Conservation (phyloP, 129 eudicot genomes). For the Flaveria linearis region DNA sequence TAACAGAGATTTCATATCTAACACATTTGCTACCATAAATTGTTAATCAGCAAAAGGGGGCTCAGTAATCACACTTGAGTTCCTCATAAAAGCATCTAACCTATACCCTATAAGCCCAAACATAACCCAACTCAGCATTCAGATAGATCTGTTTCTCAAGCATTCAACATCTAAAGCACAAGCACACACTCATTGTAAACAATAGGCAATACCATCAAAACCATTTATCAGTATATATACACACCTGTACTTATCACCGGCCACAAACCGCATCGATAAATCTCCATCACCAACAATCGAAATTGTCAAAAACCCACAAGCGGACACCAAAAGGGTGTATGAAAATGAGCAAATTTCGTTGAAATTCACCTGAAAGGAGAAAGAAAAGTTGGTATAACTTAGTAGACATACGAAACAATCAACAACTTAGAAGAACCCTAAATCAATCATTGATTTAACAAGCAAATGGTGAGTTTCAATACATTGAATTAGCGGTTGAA, state of each 20-base stretch:
- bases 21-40: slow-evolving; percentile 12
- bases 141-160: slow-evolving; percentile 20
- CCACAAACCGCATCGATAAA: slow-evolving; percentile 9
- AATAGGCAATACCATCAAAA: slow-evolving; percentile 20
- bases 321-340: slow-evolving; percentile 26
- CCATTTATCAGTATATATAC: not conserved
- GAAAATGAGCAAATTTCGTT: slow-evolving; percentile 11
- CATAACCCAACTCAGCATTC: slow-evolving; percentile 7
- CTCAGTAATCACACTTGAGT: not conserved
- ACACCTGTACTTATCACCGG: slow-evolving; percentile 15
- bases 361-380: slow-evolving; percentile 29
- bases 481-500: slow-evolving; percentile 11
- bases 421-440: slow-evolving; percentile 27
- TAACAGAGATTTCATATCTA: no score
- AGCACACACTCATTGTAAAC: not conserved
- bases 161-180: slow-evolving; percentile 13
- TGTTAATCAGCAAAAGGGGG: slow-evolving; percentile 16
- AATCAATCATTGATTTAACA: not conserved
- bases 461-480: slow-evolving; percentile 24
- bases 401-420: slow-evolving; percentile 2
- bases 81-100: slow-evolving; percentile 4
- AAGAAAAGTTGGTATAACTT: not conserved
- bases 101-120: not conserved
- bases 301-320: slow-evolving; percentile 22
- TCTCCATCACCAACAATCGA: not conserved